A percentile compares a stretch with the other conserved stretches of the same genome.
Evolutionary conservation across 306 rosid genomes (phyloP).

Genomic region (Begonia peltatifolia): DNA sequence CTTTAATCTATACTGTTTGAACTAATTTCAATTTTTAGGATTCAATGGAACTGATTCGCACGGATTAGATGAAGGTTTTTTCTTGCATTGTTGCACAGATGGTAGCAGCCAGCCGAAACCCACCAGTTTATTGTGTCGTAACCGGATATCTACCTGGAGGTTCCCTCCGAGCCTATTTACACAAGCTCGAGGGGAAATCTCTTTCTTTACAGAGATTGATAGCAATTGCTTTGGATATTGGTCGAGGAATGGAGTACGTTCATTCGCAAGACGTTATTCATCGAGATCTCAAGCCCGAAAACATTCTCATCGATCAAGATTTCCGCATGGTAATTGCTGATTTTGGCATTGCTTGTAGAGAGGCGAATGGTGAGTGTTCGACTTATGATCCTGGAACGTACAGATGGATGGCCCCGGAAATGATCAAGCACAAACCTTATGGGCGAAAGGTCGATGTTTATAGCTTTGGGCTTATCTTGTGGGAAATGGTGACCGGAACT

Average conservation of each 20-base stretch:
- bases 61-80: neutral
- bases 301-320: conserved; percentile 51
- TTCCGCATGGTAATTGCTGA: conserved; percentile 70
- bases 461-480: conserved; percentile 80
- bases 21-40: neutral
- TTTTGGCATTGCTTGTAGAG: conserved; percentile 93
- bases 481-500: conserved; percentile 85
- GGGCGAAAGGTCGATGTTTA: conserved; percentile 86
- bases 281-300: conserved; percentile 92
- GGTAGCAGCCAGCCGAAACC: conserved; percentile 69
- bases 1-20: too few species aligned
- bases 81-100: conserved; percentile 37
- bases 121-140: conserved; percentile 65
- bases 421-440: conserved; percentile 76
- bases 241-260: conserved; percentile 83
- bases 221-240: conserved; percentile 62
- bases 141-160: conserved; percentile 78
- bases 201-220: conserved; percentile 41
- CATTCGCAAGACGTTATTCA: conserved; percentile 81
- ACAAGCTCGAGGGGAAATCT: conserved; percentile 47
- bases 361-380: conserved; percentile 50
- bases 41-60: neutral
- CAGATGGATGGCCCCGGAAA: conserved; percentile 99
- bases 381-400: conserved; percentile 90
- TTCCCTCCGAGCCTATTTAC: conserved; percentile 75